A percentile compares a stretch with the other conserved stretches of the same genome.
These are phyloP conservation scores for Ogataea parapolymorpha DNA, from an alignment of 805 yeast species.

Conservation along the genomic window DNA sequence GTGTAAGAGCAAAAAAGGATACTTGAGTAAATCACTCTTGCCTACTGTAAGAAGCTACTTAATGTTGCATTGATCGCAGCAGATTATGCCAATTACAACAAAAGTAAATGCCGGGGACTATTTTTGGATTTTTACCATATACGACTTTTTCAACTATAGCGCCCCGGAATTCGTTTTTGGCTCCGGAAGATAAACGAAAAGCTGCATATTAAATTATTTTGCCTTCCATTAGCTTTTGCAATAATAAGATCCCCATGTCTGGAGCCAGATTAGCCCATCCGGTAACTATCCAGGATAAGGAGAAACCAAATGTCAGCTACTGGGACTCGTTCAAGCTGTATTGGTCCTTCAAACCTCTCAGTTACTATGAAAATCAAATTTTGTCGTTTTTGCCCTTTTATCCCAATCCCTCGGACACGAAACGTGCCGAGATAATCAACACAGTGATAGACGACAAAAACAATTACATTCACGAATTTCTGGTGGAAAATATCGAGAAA, in stretches of 20 bases:
- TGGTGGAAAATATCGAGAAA: slow-evolving; percentile 41
- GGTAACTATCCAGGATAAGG: too few relatives aligned
- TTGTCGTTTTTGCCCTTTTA: slow-evolving; percentile 57
- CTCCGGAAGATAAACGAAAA: too few relatives aligned
- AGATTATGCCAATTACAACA: too few relatives aligned
- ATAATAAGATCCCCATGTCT: background rate
- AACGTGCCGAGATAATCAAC: slow-evolving; percentile 45
- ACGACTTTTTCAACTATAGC: too few relatives aligned
- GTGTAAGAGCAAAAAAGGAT: background rate
- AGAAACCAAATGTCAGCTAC: slow-evolving; percentile 2
- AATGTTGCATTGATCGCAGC: too few relatives aligned
- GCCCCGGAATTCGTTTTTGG: too few relatives aligned
- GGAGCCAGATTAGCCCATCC: too few relatives aligned
- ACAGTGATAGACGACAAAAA: slow-evolving; percentile 47
- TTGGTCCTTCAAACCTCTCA: slow-evolving; percentile 22
- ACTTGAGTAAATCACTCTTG: too few relatives aligned
- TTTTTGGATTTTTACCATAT: too few relatives aligned
- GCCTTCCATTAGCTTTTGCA: background rate
- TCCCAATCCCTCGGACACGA: slow-evolving; percentile 48
- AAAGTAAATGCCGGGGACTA: too few relatives aligned
- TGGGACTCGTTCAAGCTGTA: slow-evolving; percentile 29
- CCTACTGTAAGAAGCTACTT: too few relatives aligned
- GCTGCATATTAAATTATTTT: too few relatives aligned
- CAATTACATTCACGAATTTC: slow-evolving; percentile 71
- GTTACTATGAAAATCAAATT: slow-evolving; percentile 38